Base-by-base conservation (phyloP, 2,329 filamentous ascomycete genomes). In the Fusarium sp. region DNA sequence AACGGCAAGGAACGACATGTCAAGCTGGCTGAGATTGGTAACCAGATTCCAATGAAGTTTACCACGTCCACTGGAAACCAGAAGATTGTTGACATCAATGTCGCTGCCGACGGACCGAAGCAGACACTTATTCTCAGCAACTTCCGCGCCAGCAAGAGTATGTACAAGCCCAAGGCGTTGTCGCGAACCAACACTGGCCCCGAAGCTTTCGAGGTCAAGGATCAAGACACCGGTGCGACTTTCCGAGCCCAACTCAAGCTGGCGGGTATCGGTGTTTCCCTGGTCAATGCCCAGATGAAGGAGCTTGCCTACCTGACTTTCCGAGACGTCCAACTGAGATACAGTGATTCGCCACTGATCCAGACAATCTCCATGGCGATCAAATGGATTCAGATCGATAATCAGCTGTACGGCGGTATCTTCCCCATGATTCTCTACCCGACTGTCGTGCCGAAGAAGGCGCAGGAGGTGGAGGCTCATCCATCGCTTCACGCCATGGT, bases 311-410 rank as follows among this genome's bases (percentile, higher is more conserved):
- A 99, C 76, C 82, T 98, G 74, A 99, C 96, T 0, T 91, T 98
- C 81, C 88, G 95, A 53, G 95, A 97, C 67, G 92, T 98, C 27
- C 91, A 96, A 74, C 82, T 99, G 69, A 94, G 94, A 66, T 97
- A 96, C 80, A 94, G 90, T 59, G 96, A 99, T 76, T 98, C 96
- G n/a, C 88, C 90, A 20, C 84, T 98, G 18, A 97, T 97, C 77
- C 96, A 99, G 80, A 98, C 94, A 1, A 82, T 98, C 67, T 95
- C 93, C 49, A 85, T 96, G 53, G 93, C 94, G 0, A 91, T 98
- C 78, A 98, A 99, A 80, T 99, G 97, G 97, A 96, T 99, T 29
- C 96, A 99, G 80, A 93, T 99, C 74, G 96, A 99, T 81, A 99
- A 99, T 75, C 96, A 99, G 80, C 88, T 99, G 16, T 99, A 99